These are phyloP conservation scores for Talaromyces sp. DNA, from an alignment of 2,329 filamentous ascomycete species.

Conservation along the genomic window DNA sequence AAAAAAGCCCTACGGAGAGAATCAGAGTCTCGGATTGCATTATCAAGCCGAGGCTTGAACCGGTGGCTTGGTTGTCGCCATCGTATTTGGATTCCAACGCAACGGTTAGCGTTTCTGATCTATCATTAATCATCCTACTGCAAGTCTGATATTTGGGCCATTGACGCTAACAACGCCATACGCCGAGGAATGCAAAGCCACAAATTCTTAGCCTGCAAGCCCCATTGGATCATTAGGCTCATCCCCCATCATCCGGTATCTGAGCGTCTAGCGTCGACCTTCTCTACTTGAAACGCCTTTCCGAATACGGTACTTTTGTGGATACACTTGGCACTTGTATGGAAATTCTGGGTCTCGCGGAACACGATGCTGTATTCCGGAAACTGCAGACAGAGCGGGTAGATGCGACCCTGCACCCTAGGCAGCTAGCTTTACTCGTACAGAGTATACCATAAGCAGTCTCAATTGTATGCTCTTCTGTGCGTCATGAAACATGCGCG, in stretches of 20 bases:
- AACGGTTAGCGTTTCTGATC: constrained; percentile 13
- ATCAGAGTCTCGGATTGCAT: not conserved
- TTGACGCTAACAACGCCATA: constrained; percentile 4
- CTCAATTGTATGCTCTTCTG: not conserved
- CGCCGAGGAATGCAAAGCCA: constrained; percentile 11
- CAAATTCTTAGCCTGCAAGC: constrained; percentile 1
- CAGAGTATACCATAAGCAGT: not conserved
- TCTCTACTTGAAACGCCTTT: not conserved
- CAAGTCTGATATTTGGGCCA: constrained; percentile 12
- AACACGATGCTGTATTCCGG: constrained; percentile 9
- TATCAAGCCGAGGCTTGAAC: not conserved
- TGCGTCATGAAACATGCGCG: constrained; percentile 10
- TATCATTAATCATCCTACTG: constrained; percentile 1
- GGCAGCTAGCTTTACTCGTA: not conserved
- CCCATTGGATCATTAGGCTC: constrained; percentile 7
- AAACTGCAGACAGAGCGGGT: constrained; percentile 2
- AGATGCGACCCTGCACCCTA: constrained; percentile 1
- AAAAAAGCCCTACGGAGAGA: not conserved
- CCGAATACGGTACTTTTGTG: not conserved
- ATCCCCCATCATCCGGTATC: constrained; percentile 4
- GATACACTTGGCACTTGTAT: not conserved
- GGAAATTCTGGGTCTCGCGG: constrained; percentile 2
- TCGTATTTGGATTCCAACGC: constrained; percentile 4
- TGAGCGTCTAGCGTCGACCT: constrained; percentile 1
- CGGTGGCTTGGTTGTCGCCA: not conserved